A percentile compares a stretch with the other conserved stretches of the same genome.
Evolutionary conservation across 306 rosid genomes (phyloP).

Genomic region (Medicago lupulina): DNA sequence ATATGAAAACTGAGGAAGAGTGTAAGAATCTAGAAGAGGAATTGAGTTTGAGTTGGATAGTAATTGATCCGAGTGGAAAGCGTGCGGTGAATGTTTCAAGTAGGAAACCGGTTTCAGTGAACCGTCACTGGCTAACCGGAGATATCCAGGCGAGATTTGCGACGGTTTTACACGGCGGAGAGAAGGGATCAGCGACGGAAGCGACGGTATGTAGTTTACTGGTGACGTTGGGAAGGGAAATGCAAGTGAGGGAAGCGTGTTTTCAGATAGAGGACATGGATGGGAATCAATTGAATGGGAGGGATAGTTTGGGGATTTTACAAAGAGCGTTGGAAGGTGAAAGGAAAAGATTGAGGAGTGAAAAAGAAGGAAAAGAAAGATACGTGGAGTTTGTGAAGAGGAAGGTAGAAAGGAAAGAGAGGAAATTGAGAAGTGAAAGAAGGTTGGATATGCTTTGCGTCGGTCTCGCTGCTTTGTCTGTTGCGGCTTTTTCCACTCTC

Average conservation of each 20-base stretch:
- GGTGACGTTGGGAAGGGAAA: conserved; percentile 60
- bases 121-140: conserved; percentile 84
- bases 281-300: conserved; percentile 68
- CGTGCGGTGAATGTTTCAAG: conserved; percentile 80
- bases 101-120: conserved; percentile 61
- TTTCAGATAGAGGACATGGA: conserved; percentile 82
- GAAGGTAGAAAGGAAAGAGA: conserved; percentile 58
- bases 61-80: conserved; percentile 60
- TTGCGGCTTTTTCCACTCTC: conserved; percentile 42
- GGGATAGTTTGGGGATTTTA: conserved; percentile 75
- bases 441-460: conserved; percentile 68
- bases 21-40: conserved; percentile 49
- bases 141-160: conserved; percentile 66
- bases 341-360: conserved; percentile 42
- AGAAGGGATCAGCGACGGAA: conserved; percentile 63
- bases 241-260: conserved; percentile 81
- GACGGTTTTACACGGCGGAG: conserved; percentile 57
- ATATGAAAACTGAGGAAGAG: conserved; percentile 41
- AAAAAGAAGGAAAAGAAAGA: conserved; percentile 42
- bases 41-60: conserved; percentile 73
- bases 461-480: conserved; percentile 45
- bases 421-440: conserved; percentile 59
- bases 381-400: conserved; percentile 51
- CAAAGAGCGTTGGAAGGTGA: conserved; percentile 58
- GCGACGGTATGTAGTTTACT: conserved; percentile 49